A percentile compares a stretch with the other conserved stretches of the same genome.
These are phyloP conservation scores for Xylariales sp. DNA, from an alignment of 2,329 filamentous ascomycete species.

Conservation along the genomic window DNA sequence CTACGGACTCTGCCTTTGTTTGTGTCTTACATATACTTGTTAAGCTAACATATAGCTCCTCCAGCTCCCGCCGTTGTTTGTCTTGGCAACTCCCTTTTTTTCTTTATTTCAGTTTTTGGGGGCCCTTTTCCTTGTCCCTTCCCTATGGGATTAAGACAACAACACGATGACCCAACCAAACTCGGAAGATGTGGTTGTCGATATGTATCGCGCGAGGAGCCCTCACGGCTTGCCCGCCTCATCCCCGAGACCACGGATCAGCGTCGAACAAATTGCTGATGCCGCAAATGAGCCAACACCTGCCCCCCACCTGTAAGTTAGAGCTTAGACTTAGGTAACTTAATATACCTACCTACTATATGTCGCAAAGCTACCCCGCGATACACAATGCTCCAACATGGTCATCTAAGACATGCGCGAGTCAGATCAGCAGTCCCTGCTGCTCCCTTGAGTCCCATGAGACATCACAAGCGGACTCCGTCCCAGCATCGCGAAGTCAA, in stretches of 20 bases:
- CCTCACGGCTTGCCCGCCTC: slow-evolving; percentile 43
- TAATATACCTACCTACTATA: slow-evolving; percentile 23
- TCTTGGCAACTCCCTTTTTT: slow-evolving; percentile 20
- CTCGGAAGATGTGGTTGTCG: slow-evolving; percentile 13
- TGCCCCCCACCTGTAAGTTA: slow-evolving; percentile 57
- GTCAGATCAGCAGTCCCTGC: slow-evolving; percentile 58
- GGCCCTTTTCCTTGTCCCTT: too few relatives aligned
- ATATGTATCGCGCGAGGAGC: slow-evolving; percentile 25
- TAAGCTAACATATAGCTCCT: background rate
- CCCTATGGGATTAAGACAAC: background rate
- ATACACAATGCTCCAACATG: slow-evolving; percentile 8
- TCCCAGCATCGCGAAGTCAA: slow-evolving; percentile 69
- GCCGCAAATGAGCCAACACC: slow-evolving; percentile 50
- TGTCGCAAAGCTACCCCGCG: slow-evolving; percentile 20
- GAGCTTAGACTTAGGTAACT: slow-evolving; percentile 52
- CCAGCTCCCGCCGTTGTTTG: slow-evolving; percentile 8
- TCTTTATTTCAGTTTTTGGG: too few relatives aligned
- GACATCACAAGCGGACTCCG: slow-evolving; percentile 68
- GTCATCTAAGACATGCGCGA: slow-evolving; percentile 36
- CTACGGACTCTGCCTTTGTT: background rate
- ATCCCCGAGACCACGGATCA: slow-evolving; percentile 56
- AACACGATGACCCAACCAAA: slow-evolving; percentile 42
- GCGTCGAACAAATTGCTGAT: slow-evolving; percentile 52
- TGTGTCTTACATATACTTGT: too few relatives aligned
- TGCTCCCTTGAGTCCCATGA: slow-evolving; percentile 61